Percentiles rank a stretch among this genome's conserved stretches.
phyloP scores from a whole-genome alignment of 225 moss, liverwort and hornwort genomes.

The Pseudoscleropodium purum region DNA sequence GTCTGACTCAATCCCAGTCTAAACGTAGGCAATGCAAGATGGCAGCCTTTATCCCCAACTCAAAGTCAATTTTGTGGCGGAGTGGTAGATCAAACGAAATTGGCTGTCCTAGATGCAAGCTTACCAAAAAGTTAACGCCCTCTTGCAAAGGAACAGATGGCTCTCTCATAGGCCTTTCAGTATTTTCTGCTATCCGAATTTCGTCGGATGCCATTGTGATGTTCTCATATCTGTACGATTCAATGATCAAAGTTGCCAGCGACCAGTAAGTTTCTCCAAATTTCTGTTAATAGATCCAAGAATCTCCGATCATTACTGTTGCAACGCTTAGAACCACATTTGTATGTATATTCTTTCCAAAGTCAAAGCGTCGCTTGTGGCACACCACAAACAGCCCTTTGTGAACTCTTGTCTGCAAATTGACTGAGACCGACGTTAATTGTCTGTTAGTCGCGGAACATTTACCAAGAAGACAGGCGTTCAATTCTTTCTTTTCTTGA shows the following conservation, averaged over 20 bases:
- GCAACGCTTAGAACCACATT: neutral
- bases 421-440: neutral
- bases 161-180: slow-evolving; percentile 24
- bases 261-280: neutral
- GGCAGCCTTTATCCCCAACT: neutral
- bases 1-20: neutral
- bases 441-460: neutral
- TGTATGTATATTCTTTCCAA: neutral
- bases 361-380: neutral
- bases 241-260: neutral
- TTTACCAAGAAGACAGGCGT: neutral
- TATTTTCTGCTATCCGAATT: slow-evolving; percentile 17
- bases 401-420: neutral
- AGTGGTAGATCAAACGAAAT: neutral
- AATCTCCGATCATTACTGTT: neutral
- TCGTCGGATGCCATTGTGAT: slow-evolving; percentile 40
- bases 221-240: slow-evolving; percentile 32
- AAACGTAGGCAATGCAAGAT: neutral
- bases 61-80: neutral
- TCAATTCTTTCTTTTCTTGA: neutral
- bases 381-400: neutral
- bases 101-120: neutral
- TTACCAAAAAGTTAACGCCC: slow-evolving; percentile 16
- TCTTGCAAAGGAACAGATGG: slow-evolving; percentile 9
- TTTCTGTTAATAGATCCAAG: neutral